Evolutionary conservation across 306 rosid genomes (phyloP).

Genomic region (Abrus pulchellus): DNA sequence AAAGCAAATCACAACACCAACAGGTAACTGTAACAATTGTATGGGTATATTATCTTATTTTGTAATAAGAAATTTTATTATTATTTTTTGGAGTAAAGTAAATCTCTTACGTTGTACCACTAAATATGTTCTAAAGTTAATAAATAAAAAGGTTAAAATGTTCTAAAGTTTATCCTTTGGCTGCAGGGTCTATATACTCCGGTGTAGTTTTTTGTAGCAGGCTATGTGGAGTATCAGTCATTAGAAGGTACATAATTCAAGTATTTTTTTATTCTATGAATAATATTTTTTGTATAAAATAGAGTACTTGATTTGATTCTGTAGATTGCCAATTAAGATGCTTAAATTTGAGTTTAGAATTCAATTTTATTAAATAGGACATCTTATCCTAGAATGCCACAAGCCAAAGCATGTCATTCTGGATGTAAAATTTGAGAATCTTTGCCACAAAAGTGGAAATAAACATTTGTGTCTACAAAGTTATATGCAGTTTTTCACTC

Average conservation of each 20-base stretch:
- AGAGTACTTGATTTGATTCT: neutral
- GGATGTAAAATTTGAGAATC: too few species aligned
- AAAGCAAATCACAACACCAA: slow-evolving; percentile 85
- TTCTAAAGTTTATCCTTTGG: neutral
- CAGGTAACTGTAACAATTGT: slow-evolving; percentile 62
- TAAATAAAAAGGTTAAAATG: neutral
- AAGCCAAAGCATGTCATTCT: neutral
- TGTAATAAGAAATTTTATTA: neutral
- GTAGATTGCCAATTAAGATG: neutral
- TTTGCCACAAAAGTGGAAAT: too few species aligned
- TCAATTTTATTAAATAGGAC: neutral
- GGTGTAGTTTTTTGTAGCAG: slow-evolving; percentile 89
- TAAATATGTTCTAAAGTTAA: neutral
- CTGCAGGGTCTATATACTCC: slow-evolving; percentile 78
- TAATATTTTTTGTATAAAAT: neutral
- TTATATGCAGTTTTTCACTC: neutral
- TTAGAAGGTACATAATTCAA: slow-evolving; percentile 76
- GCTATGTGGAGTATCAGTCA: slow-evolving; percentile 84
- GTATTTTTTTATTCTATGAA: neutral
- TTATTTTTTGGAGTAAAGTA: neutral
- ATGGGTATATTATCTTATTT: neutral
- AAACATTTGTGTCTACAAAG: too few species aligned
- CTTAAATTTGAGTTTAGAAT: neutral
- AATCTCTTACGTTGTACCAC: neutral
- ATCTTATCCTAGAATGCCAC: neutral